A percentile compares a stretch with the other conserved stretches of the same genome.
phyloP scores from a whole-genome alignment of 78 protist species.

The Isochrysis galbana region DNA sequence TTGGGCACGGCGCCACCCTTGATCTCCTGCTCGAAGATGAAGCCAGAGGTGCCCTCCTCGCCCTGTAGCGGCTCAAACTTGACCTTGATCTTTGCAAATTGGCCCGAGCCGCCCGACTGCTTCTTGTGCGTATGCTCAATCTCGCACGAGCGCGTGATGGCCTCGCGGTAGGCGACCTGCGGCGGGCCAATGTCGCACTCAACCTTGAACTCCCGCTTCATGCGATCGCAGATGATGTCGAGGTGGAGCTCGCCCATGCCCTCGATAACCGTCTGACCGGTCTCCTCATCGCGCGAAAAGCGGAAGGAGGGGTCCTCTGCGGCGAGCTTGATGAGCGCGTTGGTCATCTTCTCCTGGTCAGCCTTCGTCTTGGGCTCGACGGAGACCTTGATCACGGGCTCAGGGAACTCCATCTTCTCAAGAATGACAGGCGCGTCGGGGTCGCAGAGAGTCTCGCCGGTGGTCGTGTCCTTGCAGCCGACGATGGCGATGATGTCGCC shows the following conservation, averaged over 20 bases:
- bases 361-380: conserved; percentile 56
- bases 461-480: conserved; percentile 88
- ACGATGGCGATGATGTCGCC: conserved; percentile 95
- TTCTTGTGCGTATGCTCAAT: conserved; percentile 86
- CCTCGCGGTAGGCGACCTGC: conserved; percentile 84
- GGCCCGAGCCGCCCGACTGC: conserved; percentile 95
- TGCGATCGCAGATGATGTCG: conserved; percentile 81
- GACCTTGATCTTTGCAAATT: conserved; percentile 81
- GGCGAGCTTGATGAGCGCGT: conserved; percentile 47
- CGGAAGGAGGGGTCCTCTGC: conserved; percentile 45
- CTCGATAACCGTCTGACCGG: conserved; percentile 58
- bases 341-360: conserved; percentile 57
- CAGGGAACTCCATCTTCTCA: conserved; percentile 64
- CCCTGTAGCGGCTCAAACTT: conserved; percentile 27
- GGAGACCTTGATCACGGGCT: conserved; percentile 55
- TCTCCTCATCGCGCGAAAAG: conserved; percentile 28
- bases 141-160: conserved; percentile 12
- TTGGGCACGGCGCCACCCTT: conserved; percentile 51
- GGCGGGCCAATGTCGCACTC: conserved; percentile 79
- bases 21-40: conserved; percentile 28
- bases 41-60: not conserved
- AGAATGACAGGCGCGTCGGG: conserved; percentile 45
- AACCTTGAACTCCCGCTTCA: conserved; percentile 55
- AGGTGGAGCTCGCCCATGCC: conserved; percentile 51
- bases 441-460: conserved; percentile 59